Conservation (phyloP, 1,284 basidiomycete genomes). For the Melampsora occidentalis region DNA sequence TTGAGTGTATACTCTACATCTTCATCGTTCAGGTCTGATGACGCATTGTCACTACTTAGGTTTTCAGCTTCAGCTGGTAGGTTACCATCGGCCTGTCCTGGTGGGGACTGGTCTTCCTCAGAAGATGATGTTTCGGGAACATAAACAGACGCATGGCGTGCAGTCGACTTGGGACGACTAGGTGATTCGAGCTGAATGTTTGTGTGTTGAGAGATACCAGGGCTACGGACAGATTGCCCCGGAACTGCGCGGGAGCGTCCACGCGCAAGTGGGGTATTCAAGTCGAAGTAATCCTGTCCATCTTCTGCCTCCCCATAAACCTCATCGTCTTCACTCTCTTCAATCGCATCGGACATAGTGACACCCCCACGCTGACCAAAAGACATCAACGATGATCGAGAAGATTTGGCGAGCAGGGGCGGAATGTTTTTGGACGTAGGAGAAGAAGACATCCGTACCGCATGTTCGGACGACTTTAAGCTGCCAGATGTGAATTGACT, state of each 20-base stretch:
- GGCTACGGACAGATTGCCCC: not conserved
- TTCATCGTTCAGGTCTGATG: constrained; percentile 57
- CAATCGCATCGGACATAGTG: constrained; percentile 15
- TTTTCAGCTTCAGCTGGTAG: constrained; percentile 5
- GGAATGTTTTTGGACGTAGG: not conserved
- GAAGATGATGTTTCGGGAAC: not conserved
- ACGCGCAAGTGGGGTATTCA: not conserved
- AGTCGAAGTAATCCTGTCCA: constrained; percentile 42
- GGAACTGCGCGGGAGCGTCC: not conserved
- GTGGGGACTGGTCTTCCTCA: not conserved
- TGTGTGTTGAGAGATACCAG: not conserved
- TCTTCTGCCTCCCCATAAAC: constrained; percentile 47
- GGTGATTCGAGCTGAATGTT: not conserved
- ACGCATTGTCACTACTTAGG: not conserved
- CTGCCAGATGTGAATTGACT: constrained; percentile 22
- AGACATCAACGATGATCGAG: not conserved
- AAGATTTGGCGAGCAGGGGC: not conserved
- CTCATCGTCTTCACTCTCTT: constrained; percentile 48
- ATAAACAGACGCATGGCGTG: not conserved
- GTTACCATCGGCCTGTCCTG: not conserved
- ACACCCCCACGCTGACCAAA: constrained; percentile 5
- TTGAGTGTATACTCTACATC: constrained; percentile 87
- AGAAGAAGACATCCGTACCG: not conserved
- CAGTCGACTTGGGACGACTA: not conserved
- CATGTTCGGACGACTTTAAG: constrained; percentile 5